Percentiles rank a stretch among this genome's conserved stretches.
These are phyloP conservation scores for Verbena officinalis DNA, from an alignment of 257 asterid species.

Conservation along the genomic window DNA sequence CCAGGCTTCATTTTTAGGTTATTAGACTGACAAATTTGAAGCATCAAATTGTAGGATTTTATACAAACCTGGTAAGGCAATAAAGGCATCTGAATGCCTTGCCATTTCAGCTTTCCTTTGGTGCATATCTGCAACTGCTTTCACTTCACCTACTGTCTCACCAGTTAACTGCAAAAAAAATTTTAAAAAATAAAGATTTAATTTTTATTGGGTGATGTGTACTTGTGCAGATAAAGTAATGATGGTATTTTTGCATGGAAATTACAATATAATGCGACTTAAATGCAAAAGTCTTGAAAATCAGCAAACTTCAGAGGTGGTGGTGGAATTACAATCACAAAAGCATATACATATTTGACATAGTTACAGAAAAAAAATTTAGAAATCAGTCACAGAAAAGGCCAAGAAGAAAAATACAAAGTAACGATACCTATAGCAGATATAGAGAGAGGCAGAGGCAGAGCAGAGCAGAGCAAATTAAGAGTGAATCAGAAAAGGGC, in stretches of 20 bases:
- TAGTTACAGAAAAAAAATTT: not conserved
- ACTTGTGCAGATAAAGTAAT: conserved; percentile 57
- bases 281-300: conserved; percentile 36
- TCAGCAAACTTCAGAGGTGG: conserved; percentile 32
- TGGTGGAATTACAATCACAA: conserved; percentile 43
- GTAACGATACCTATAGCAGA: conserved; percentile 16
- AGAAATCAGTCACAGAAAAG: conserved; percentile 41
- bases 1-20: not conserved
- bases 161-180: conserved; percentile 85
- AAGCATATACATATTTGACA: conserved; percentile 10
- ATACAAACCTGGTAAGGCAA: conserved; percentile 96
- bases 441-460: too few species aligned
- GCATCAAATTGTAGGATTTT: not conserved
- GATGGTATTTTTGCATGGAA: conserved; percentile 49
- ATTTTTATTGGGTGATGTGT: conserved; percentile 41
- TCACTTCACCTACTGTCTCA: conserved; percentile 99
- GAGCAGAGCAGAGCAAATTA: conserved; percentile 36
- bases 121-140: conserved; percentile 99
- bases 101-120: conserved; percentile 99
- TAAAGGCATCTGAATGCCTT: conserved; percentile 95
- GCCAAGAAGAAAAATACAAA: conserved; percentile 53
- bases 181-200: conserved; percentile 16
- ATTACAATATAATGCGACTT: conserved; percentile 19
- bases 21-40: not conserved
- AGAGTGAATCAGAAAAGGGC: conserved; percentile 43